Conservation (phyloP, 2,329 filamentous ascomycete genomes). For the Pseudodiploospora longispora region DNA sequence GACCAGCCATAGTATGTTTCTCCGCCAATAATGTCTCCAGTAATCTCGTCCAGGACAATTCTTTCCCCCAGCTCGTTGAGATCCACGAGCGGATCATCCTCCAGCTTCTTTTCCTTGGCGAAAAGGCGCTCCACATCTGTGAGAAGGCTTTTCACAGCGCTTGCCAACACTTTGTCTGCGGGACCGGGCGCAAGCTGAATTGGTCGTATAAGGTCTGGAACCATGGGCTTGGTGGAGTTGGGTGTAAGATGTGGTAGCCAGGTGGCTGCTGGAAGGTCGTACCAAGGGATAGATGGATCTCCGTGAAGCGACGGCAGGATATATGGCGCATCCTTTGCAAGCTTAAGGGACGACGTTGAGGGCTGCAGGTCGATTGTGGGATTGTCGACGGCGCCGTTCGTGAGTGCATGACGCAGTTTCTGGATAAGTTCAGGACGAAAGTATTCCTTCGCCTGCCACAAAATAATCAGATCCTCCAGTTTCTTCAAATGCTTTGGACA, state of each 20-base stretch:
- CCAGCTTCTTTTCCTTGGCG: constrained; percentile 37
- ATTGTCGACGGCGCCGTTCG: constrained; percentile 26
- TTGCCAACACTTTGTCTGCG: constrained; percentile 56
- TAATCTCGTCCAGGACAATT: constrained; percentile 56
- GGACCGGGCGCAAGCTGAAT: constrained; percentile 62
- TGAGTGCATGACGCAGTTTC: constrained; percentile 51
- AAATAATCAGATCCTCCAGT: constrained; percentile 52
- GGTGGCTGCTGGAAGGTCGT: constrained; percentile 75
- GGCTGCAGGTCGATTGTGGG: constrained; percentile 12
- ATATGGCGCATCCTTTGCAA: constrained; percentile 54
- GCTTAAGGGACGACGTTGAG: constrained; percentile 22
- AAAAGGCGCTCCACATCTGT: constrained; percentile 64
- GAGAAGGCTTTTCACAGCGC: constrained; percentile 63
- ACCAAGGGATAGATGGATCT: constrained; percentile 63
- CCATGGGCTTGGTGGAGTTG: constrained; percentile 67
- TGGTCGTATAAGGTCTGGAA: constrained; percentile 60
- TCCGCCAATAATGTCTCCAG: constrained; percentile 54
- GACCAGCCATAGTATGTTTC: constrained; percentile 90
- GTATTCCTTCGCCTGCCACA: constrained; percentile 65
- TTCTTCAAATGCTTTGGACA: constrained; percentile 60
- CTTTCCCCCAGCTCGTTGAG: constrained; percentile 70
- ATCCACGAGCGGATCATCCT: constrained; percentile 46
- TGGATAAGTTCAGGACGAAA: constrained; percentile 46
- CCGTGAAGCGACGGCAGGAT: constrained; percentile 71
- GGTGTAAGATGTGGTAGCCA: constrained; percentile 72